These are phyloP conservation scores for Neodidymelliopsis sp. DNA, from an alignment of 2,329 filamentous ascomycete species.

Conservation along the genomic window DNA sequence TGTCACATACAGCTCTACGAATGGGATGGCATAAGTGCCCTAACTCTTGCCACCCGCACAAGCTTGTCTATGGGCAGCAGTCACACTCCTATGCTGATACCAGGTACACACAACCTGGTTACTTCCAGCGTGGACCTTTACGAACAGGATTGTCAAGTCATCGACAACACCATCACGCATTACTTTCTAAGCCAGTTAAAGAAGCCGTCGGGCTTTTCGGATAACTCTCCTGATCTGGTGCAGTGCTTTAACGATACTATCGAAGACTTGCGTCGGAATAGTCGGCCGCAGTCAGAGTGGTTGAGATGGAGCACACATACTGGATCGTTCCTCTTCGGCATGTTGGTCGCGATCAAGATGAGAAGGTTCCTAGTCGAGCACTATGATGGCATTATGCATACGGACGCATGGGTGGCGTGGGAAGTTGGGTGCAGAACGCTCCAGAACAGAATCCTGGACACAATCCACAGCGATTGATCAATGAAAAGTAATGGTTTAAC, in stretches of 20 bases:
- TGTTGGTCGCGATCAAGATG: slow-evolving; percentile 33
- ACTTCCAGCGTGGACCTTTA: slow-evolving; percentile 13
- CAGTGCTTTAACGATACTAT: slow-evolving; percentile 21
- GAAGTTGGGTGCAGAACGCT: slow-evolving; percentile 15
- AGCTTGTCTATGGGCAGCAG: slow-evolving; percentile 13
- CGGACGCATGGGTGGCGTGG: slow-evolving; percentile 27
- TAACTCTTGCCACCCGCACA: slow-evolving; percentile 33
- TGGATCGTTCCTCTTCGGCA: slow-evolving; percentile 24
- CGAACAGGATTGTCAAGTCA: slow-evolving; percentile 24
- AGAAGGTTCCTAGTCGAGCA: slow-evolving; percentile 20
- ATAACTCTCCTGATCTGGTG: slow-evolving; percentile 22
- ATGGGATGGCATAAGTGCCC: slow-evolving; percentile 31
- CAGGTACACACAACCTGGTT: not conserved
- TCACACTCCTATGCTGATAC: not conserved
- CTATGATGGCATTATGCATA: slow-evolving; percentile 17
- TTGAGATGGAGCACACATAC: slow-evolving; percentile 18
- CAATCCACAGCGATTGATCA: slow-evolving; percentile 9
- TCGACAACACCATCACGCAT: slow-evolving; percentile 10
- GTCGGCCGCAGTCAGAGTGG: slow-evolving; percentile 22
- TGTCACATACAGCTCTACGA: slow-evolving; percentile 27
- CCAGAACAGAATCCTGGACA: slow-evolving; percentile 19
- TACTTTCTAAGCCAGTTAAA: slow-evolving; percentile 13
- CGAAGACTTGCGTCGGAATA: slow-evolving; percentile 12
- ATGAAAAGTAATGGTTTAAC: not conserved
- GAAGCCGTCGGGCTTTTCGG: not conserved